A percentile compares a stretch with the other conserved stretches of the same genome.
Evolutionary conservation across 202 grass and related monocot species (phyloP).

Genomic region (Eragrostis tef): DNA sequence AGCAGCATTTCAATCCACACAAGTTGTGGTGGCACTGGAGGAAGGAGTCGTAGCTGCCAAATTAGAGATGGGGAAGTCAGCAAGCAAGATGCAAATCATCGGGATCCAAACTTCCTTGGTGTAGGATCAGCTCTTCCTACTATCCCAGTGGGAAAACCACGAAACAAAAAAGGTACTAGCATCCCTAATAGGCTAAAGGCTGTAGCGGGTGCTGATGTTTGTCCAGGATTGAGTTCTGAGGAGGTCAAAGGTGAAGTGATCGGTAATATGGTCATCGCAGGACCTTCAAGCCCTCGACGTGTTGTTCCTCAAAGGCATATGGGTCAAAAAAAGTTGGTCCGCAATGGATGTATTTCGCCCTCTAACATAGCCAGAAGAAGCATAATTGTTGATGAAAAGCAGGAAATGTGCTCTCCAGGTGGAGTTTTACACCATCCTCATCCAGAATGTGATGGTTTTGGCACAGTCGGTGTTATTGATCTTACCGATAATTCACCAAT

Average conservation of each 20-base stretch:
- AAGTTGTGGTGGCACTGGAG: slow-evolving; percentile 39
- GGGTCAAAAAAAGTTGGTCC: slow-evolving; percentile 64
- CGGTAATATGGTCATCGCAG: slow-evolving; percentile 15
- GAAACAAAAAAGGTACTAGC: slow-evolving; percentile 35
- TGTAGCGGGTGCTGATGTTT: slow-evolving; percentile 44
- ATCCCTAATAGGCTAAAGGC: slow-evolving; percentile 53
- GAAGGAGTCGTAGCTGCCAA: slow-evolving; percentile 30
- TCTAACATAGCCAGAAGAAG: slow-evolving; percentile 57
- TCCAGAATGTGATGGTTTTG: slow-evolving; percentile 31
- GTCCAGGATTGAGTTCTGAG: slow-evolving; percentile 37
- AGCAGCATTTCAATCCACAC: slow-evolving; percentile 30
- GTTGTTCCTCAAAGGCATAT: slow-evolving; percentile 58
- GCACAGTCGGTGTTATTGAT: slow-evolving; percentile 49
- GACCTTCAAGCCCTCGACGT: slow-evolving; percentile 39
- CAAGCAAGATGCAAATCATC: slow-evolving; percentile 20
- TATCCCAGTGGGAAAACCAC: slow-evolving; percentile 37
- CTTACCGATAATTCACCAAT: slow-evolving; percentile 53
- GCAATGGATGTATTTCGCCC: slow-evolving; percentile 68
- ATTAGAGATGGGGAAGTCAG: slow-evolving; percentile 36
- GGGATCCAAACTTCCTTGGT: slow-evolving; percentile 39
- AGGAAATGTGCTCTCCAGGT: slow-evolving; percentile 40
- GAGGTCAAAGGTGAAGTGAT: slow-evolving; percentile 55
- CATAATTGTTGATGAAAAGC: slow-evolving; percentile 45
- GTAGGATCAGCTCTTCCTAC: slow-evolving; percentile 41
- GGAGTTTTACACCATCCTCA: slow-evolving; percentile 23